Base-by-base conservation (phyloP, 1,284 basidiomycete genomes). In the Xanthoconium separans region DNA sequence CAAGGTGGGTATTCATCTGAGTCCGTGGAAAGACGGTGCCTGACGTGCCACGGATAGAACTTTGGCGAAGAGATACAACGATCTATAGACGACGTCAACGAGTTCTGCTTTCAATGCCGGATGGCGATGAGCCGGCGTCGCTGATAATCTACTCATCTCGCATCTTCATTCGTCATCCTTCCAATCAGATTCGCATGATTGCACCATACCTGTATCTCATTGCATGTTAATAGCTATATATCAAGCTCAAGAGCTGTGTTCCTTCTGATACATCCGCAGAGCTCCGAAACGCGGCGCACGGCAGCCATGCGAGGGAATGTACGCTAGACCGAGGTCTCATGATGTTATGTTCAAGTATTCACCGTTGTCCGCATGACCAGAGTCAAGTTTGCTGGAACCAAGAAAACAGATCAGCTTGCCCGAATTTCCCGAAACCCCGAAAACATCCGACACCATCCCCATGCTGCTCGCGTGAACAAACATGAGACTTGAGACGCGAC, bases 41-140 rank as follows among this genome's bases (percentile, higher is more conserved):
- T 68, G 48, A 61, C 30, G 39, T 39, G 43, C 49, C 33, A 41
- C 31, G 24, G 42, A 8, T 58, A 84, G 82, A 75, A 77, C 53
- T 84, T 75, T 65, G 82, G 78, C 6, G 60, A 66, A 4, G 82
- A 84, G 57, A 75, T 84, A 51, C 78, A 84, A 61, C 70, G 73
- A 53, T 79, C 82, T 57, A 65, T 83, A 49, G 82, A 84, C 66
- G 71, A 68, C 40, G 79, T 83, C 55, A 75, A 83, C 59, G 82
- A 84, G 34, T 82, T 67, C 56, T 84, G 82, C 60, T 79, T 74
- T 51, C 76, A 76, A 47, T 84, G 82, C 62, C 74, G 75, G 27
- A 71, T 77, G 61, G 76, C 80, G 24, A 70, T 72, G 67, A 73
- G 64, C 49, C 69, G 70, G 47, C 70, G 63, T 46, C 64, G 45